Evolutionary conservation across 2,329 filamentous ascomycete genomes (phyloP), one percentile per base, ranked within the genome.

Genomic region (Aphanoascus verrucosus): DNA sequence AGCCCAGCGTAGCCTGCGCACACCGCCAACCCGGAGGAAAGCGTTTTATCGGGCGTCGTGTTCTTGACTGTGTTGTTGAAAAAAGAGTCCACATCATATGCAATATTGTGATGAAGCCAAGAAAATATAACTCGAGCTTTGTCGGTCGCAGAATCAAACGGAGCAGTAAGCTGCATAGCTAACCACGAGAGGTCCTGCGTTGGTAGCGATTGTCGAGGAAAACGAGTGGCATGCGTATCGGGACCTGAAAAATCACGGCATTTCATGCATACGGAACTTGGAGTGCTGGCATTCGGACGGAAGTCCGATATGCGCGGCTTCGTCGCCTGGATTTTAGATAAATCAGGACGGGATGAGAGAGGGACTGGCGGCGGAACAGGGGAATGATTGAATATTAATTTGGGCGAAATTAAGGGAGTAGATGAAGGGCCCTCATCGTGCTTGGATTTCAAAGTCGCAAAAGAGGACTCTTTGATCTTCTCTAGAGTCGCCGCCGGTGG

Each of bases 71-170:
- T 81, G 35, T 83, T 80, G 54, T 77, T 80, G 64, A 94, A 94
- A 72, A 96, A 94, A 20, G 83, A 79, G 23, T 80, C 77, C 0
- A 82, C 81, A 65, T 97, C 88, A 66, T 97, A 98, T 45, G 77
- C 77, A 55, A 98, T 83, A 62, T 97, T 97, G 69, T 97, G 84
- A 69, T 97, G 91, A 40, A 90, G 82, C 93, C 93, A 98, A 1
- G 86, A 88, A 66, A 97, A 97, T 56, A 98, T 87, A 1, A 83
- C 88, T 28, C 93, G 80, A 1, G 93, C 91, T 72, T 96, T 96
- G 68, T 97, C 91, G 0, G 91, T 95, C 1, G 75, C 72, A 0
- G 88, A 95, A 0, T 81, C 71, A 64, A 97, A 96, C 0, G 86
- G 85, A 3, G 77, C 75, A 54, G 88, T 94, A 17, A 97, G 78